Conservation (phyloP, 176 grass and related monocot species). For the Puya raimondii region DNA sequence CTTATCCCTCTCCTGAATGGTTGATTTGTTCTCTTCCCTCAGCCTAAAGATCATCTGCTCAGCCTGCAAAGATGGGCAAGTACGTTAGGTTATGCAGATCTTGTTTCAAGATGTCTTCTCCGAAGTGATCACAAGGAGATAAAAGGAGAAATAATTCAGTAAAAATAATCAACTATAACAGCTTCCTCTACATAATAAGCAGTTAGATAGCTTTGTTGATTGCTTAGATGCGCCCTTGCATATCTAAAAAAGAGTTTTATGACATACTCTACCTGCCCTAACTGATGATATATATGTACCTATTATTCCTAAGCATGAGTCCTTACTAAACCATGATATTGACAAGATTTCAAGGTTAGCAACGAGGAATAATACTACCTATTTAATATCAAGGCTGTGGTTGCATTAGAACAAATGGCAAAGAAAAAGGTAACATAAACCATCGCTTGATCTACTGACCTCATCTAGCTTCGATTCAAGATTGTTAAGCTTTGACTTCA, state of each 20-base stretch:
- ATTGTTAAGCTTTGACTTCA: constrained; percentile 70
- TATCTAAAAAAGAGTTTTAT: neutral
- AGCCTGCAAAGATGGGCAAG: constrained; percentile 44
- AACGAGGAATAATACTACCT: constrained; percentile 3
- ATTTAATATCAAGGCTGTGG: constrained; percentile 6
- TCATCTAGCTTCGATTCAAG: constrained; percentile 83
- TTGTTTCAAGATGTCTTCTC: constrained; percentile 6
- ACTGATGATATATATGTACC: neutral
- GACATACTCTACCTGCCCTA: neutral
- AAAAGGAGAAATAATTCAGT: neutral
- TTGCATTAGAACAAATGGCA: constrained; percentile 13
- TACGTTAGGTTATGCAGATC: neutral
- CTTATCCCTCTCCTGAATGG: constrained; percentile 55
- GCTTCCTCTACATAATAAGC: no score
- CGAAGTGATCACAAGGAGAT: neutral
- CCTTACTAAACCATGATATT: neutral
- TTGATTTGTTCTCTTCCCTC: constrained; percentile 61
- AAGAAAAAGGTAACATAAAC: neutral
- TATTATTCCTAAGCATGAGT: neutral
- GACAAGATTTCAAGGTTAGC: neutral
- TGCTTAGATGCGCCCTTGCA: neutral
- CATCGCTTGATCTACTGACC: constrained; percentile 35
- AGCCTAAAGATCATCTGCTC: constrained; percentile 70
- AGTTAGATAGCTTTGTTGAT: neutral
- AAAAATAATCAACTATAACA: neutral